Evolutionary conservation across 179 eudicot genomes (phyloP), one percentile per base, ranked within the genome.

Genomic region (Nepenthes alata): DNA sequence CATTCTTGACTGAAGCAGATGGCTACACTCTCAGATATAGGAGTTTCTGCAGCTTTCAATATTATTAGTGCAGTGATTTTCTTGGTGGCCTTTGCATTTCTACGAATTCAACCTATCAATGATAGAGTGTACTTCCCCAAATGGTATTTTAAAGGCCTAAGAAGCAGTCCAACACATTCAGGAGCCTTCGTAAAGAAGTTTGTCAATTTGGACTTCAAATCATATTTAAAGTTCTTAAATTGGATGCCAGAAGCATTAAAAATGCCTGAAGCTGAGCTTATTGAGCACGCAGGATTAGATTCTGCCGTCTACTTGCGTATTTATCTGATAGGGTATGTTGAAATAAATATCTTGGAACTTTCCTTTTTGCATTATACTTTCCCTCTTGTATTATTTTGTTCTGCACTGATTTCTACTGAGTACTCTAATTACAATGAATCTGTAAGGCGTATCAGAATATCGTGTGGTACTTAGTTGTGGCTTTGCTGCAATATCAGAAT

Each of bases 41-140:
- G 70, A 37, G 72, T 88, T 64, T 73, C 94, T 11, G 96, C 94
- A 35, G 90, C 68, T 13, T 65, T 86, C 65, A 88, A 86, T 72
- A 72, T 84, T 47, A 44, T 86, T 34, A 78, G 61, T 69, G 90
- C 90, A 58, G 36, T 86, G 9, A 34, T 80, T 63, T 88, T 88
- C 79, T 74, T 88, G 37, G 35, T 88, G 70, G 90, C 83, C 35
- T 88, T 86, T 74, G 96, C 96, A 1, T 12, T 86, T 12, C 67
- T 88, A 48, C 77, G 96, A 71, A 85, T 88, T 65, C 96, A 86
- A 60, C 94, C 96, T 53, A 74, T 88, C 76, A 88, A 88, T 58
- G 96, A 88, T 57, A 75, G 96, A 75, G 94, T 88, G 15, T 88
- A 88, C 78, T 88, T 86, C 61, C 94, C 96, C 11, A 88, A 88